Evolutionary conservation across 139 green algal species (phyloP), one percentile per base, ranked within the genome.

Genomic region (Closterium sp.): DNA sequence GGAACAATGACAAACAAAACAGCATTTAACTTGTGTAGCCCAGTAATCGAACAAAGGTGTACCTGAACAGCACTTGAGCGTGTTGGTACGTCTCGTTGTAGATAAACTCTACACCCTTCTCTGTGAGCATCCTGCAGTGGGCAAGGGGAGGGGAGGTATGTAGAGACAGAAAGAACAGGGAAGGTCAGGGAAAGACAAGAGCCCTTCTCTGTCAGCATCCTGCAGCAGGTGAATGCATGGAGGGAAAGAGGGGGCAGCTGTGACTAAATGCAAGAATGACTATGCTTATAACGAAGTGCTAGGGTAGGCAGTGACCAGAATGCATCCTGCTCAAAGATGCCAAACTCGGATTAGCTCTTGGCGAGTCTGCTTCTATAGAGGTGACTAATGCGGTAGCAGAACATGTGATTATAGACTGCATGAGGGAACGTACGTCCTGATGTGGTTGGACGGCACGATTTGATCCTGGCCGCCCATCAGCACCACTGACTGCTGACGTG

Each of bases 361-460:
- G n/a, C n/a, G n/a, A n/a, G n/a, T n/a, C n/a, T n/a, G n/a, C n/a
- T n/a, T n/a, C n/a, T n/a, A n/a, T n/a, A n/a, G n/a, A n/a, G n/a
- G n/a, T n/a, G n/a, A n/a, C n/a, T n/a, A n/a, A 38, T 38, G 2
- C 4, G 4, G 32, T 4, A 38, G 32, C 32, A 45, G 38, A 4
- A 45, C 38, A 73, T 73, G 50, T 73, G 13, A 73, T 24, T 70
- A 70, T 70, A 70, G 0, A 21, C 10, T 1, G 50, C 50, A 73
- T 73, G 50, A 27, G 50, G 50, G 50, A 27, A 27, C 90, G 79
- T 30, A 93, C 91, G 31, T 93, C 1, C 86, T 90, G 34, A 93
- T 87, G 24, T 93, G 29, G 29, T 92, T 91, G 29, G 91, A 90
- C 11, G 91, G 91, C 30, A 93, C 91, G 10, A 93, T 93, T 70